These are phyloP conservation scores for Chalciporus piperatus DNA, from an alignment of 768 basidiomycete genomes.

Conservation along the genomic window DNA sequence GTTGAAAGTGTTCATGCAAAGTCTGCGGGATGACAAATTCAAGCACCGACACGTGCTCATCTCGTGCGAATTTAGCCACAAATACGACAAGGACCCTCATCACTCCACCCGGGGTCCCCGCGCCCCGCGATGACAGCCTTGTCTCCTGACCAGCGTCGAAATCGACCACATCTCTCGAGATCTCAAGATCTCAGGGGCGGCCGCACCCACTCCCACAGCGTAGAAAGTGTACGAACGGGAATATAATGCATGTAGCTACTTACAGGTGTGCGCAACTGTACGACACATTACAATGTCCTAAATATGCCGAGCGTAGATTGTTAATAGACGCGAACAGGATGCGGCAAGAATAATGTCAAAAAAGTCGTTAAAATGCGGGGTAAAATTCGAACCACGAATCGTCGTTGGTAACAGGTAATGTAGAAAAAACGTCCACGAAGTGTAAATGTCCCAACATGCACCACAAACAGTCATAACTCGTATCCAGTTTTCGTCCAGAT, in stretches of 20 bases:
- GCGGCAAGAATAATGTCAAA: slow-evolving; percentile 3
- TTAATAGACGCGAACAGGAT: background rate
- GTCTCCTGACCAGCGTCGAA: background rate
- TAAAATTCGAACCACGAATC: slow-evolving; percentile 11
- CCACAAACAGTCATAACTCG: slow-evolving; percentile 10
- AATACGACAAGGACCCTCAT: slow-evolving; percentile 12
- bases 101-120: background rate
- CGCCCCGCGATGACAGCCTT: background rate
- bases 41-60: slow-evolving; percentile 28
- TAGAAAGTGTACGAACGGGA: too few species aligned
- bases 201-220: too few species aligned
- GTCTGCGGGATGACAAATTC: slow-evolving; percentile 21
- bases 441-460: slow-evolving; percentile 11
- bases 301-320: slow-evolving; percentile 5
- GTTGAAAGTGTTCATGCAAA: slow-evolving; percentile 7
- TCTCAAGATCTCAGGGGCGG: too few species aligned
- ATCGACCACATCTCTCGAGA: background rate
- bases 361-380: slow-evolving; percentile 16
- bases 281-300: slow-evolving; percentile 22
- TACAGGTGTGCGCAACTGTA: background rate
- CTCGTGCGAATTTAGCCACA: slow-evolving; percentile 30
- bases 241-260: background rate
- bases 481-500: background rate
- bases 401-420: background rate
- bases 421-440: slow-evolving; percentile 22